Percentiles rank a stretch among this genome's conserved stretches.
These are phyloP conservation scores for Podospora pseudopauciseta DNA, from an alignment of 495 filamentous ascomycete species.

Conservation along the genomic window DNA sequence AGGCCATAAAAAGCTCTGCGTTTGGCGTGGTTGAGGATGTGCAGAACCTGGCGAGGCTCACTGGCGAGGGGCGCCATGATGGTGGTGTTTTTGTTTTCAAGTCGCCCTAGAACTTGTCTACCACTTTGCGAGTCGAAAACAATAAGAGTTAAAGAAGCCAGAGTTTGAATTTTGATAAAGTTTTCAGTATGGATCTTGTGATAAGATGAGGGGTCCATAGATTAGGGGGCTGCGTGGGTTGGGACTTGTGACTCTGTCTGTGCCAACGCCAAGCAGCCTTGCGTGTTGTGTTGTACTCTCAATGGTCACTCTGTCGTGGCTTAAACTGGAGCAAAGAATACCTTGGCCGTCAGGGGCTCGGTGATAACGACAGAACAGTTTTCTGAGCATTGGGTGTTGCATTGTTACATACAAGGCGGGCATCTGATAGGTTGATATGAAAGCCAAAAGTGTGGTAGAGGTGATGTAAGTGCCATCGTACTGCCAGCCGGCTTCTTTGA, in stretches of 20 bases:
- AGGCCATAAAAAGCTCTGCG: slow-evolving; percentile 43
- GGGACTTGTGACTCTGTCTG: too few species aligned
- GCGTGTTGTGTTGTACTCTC: neutral
- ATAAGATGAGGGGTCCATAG: neutral
- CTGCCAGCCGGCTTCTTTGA: neutral
- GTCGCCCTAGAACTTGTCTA: neutral
- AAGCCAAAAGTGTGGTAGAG: neutral
- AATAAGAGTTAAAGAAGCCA: neutral
- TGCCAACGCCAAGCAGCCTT: neutral
- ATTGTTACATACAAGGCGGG: neutral
- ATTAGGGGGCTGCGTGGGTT: neutral
- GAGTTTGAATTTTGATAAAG: neutral
- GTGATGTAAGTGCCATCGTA: neutral
- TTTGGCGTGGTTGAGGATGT: slow-evolving; percentile 40
- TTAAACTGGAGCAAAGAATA: neutral
- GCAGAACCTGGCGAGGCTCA: slow-evolving; percentile 44
- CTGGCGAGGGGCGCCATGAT: slow-evolving; percentile 44
- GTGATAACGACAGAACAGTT: neutral
- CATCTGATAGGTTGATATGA: neutral
- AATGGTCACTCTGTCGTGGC: neutral
- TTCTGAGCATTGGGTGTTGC: neutral
- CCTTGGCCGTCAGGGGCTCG: neutral
- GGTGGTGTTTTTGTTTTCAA: neutral
- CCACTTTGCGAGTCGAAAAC: neutral
- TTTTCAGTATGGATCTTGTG: neutral